Conservation (phyloP, 2,329 filamentous ascomycete species). For the Colletotrichum incanum region DNA sequence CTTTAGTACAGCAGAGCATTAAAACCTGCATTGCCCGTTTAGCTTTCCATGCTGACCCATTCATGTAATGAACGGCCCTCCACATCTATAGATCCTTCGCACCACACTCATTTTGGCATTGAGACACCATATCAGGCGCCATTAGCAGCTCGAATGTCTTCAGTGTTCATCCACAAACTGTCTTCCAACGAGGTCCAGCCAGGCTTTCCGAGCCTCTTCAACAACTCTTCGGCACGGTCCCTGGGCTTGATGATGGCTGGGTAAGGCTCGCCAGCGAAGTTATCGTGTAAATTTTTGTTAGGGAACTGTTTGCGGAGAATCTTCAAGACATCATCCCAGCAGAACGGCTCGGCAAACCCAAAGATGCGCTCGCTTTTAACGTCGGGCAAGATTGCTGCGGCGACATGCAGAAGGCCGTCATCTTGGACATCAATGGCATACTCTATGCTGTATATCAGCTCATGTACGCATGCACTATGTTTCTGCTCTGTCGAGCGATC, state of each 20-base stretch:
- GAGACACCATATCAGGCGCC: too few species aligned
- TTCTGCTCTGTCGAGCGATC: not conserved
- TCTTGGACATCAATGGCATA: conserved; percentile 65
- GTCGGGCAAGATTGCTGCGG: conserved; percentile 62
- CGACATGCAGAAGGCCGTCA: conserved; percentile 66
- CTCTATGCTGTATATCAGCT: conserved; percentile 49
- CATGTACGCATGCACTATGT: not conserved
- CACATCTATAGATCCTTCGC: rapidly evolving
- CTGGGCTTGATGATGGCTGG: conserved; percentile 31
- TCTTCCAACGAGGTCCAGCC: conserved; percentile 45
- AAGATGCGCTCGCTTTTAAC: conserved; percentile 68
- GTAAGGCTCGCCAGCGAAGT: conserved; percentile 44
- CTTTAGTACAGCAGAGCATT: not conserved
- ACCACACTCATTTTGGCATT: not conserved
- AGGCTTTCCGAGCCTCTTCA: conserved; percentile 39
- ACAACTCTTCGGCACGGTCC: conserved; percentile 43
- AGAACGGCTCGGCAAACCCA: conserved; percentile 64
- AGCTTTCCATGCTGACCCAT: not conserved
- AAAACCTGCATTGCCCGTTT: not conserved
- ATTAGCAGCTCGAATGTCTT: not conserved
- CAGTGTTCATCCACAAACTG: conserved; percentile 17
- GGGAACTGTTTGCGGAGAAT: conserved; percentile 48
- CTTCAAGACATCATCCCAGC: conserved; percentile 59
- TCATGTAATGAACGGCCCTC: not conserved
- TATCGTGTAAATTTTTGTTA: conserved; percentile 43